These are phyloP conservation scores for Podaxis mareebaensis DNA, from an alignment of 768 basidiomycete species.

Conservation along the genomic window DNA sequence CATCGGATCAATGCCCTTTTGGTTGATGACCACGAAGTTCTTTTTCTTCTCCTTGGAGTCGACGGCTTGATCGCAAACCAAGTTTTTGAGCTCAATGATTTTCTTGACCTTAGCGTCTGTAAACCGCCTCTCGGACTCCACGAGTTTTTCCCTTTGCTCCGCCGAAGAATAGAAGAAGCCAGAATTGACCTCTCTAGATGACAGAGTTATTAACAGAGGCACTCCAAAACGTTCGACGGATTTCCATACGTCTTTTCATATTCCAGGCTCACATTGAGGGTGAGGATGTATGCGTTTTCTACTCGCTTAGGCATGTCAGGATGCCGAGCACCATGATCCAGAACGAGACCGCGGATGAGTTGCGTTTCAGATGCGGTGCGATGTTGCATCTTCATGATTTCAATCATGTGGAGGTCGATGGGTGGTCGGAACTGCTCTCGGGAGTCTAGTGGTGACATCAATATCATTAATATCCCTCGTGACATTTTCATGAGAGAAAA, in stretches of 20 bases:
- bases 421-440: slow-evolving; percentile 79
- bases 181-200: slow-evolving; percentile 94
- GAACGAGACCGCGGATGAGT: slow-evolving; percentile 89
- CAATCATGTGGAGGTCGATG: slow-evolving; percentile 98
- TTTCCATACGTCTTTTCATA: slow-evolving; percentile 96
- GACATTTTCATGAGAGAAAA: slow-evolving; percentile 20
- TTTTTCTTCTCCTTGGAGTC: slow-evolving; percentile 80
- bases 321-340: slow-evolving; percentile 97
- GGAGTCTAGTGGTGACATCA: slow-evolving; percentile 40
- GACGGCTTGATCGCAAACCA: slow-evolving; percentile 92
- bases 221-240: slow-evolving; percentile 16
- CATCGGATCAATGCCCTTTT: slow-evolving; percentile 98
- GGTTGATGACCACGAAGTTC: slow-evolving; percentile 94
- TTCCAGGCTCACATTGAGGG: slow-evolving; percentile 95
- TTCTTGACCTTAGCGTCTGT: slow-evolving; percentile 94
- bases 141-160: slow-evolving; percentile 97
- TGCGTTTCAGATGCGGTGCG: slow-evolving; percentile 97
- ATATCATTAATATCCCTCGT: neutral
- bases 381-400: slow-evolving; percentile 99
- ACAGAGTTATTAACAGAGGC: slow-evolving; percentile 21
- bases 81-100: slow-evolving; percentile 94
- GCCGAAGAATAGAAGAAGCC: slow-evolving; percentile 99
- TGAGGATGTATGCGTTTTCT: slow-evolving; percentile 94
- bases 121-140: slow-evolving; percentile 94
- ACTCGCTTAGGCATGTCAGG: slow-evolving; percentile 99